Percentiles rank a stretch among this genome's conserved stretches.
Evolutionary conservation across 192 early-diverging fungal genomes (phyloP).

Genomic region (Chytriomyces confervae): DNA sequence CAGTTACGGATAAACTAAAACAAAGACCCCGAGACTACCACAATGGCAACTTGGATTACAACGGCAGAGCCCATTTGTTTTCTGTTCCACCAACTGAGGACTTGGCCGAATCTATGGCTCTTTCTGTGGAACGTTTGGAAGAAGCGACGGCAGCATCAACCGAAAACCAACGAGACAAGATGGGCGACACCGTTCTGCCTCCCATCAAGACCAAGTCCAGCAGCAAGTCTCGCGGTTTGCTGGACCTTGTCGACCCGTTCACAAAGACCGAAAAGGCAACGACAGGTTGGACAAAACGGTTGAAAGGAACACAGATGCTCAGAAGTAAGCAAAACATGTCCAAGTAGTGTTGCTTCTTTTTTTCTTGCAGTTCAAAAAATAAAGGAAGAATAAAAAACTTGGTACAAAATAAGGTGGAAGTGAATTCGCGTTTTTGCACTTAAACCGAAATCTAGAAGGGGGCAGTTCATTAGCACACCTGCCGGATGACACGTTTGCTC

Average conservation of each 20-base stretch:
- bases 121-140: constrained; percentile 4
- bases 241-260: constrained; percentile 20
- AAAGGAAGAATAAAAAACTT: not conserved
- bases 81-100: constrained; percentile 21
- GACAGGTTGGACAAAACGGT: constrained; percentile 40
- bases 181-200: constrained; percentile 12
- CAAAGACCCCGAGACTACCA: constrained; percentile 28
- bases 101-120: not conserved
- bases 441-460: too few relatives aligned
- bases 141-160: not conserved
- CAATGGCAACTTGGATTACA: constrained; percentile 32
- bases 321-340: constrained; percentile 40
- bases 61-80: constrained; percentile 32
- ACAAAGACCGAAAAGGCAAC: not conserved
- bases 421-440: too few relatives aligned
- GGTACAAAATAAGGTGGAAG: not conserved
- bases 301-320: constrained; percentile 42
- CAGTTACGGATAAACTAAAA: not conserved
- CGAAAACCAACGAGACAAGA: constrained; percentile 4
- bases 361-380: constrained; percentile 28
- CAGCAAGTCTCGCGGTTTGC: not conserved
- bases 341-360: not conserved
- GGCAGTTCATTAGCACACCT: too few relatives aligned
- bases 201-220: constrained; percentile 11
- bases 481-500: too few relatives aligned